These are phyloP conservation scores for Populus ilicifolia DNA, from an alignment of 345 rosid species.

Conservation along the genomic window DNA sequence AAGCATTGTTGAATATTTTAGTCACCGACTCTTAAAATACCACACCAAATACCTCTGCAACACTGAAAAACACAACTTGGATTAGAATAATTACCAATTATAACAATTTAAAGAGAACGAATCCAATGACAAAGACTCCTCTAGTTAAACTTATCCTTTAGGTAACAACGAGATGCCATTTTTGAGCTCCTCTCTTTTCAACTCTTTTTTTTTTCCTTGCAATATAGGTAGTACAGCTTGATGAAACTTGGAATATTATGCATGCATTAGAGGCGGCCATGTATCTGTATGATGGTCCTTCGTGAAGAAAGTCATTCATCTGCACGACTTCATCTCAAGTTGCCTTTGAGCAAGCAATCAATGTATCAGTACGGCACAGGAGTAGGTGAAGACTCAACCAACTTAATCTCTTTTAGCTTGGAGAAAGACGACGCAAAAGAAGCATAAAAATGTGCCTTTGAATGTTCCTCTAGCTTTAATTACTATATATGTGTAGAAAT, in stretches of 20 bases:
- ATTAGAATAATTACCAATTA: not conserved
- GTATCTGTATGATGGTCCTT: not conserved
- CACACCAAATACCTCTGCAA: not conserved
- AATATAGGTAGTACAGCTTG: no score
- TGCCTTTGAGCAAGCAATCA: not conserved
- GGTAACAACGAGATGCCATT: not conserved
- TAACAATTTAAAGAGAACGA: not conserved
- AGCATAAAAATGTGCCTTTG: not conserved
- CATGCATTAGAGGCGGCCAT: not conserved
- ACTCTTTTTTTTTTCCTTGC: no score
- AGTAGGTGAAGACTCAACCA: not conserved
- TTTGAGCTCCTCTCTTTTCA: not conserved
- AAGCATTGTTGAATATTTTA: not conserved
- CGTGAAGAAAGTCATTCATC: not conserved
- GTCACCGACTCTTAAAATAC: conserved; percentile 1
- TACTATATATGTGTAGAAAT: not conserved
- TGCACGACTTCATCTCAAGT: not conserved
- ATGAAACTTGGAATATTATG: not conserved
- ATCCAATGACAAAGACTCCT: not conserved
- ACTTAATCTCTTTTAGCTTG: not conserved
- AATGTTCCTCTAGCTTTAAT: not conserved
- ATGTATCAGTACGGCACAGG: not conserved
- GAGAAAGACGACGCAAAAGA: not conserved
- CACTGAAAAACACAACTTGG: not conserved
- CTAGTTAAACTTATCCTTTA: not conserved